These are phyloP conservation scores for Fusarium sp. DNA, from an alignment of 2,329 filamentous ascomycete genomes.

Conservation along the genomic window DNA sequence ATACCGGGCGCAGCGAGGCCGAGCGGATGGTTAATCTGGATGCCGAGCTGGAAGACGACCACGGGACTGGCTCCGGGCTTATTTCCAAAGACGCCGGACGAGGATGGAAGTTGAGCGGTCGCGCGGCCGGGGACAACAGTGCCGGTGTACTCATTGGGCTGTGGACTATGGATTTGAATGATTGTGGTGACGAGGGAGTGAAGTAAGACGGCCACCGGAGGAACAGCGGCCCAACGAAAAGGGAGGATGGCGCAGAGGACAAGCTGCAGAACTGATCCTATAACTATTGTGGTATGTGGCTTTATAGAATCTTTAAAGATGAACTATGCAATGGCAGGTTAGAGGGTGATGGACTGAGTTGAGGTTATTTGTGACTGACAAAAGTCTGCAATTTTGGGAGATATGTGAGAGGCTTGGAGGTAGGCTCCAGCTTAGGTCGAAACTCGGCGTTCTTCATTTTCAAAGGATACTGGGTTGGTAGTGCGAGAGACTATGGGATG, in stretches of 20 bases:
- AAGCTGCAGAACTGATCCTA: constrained; percentile 50
- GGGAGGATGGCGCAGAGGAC: constrained; percentile 48
- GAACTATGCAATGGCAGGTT: constrained; percentile 16
- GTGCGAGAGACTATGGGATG: too few species aligned
- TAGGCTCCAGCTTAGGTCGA: constrained; percentile 38
- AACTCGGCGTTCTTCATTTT: constrained; percentile 37
- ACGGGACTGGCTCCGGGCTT: constrained; percentile 45
- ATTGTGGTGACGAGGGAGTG: constrained; percentile 46
- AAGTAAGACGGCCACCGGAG: constrained; percentile 44
- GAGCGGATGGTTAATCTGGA: constrained; percentile 59
- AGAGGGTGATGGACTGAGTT: background rate
- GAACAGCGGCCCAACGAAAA: constrained; percentile 48
- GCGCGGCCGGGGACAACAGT: constrained; percentile 47
- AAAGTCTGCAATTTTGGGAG: constrained; percentile 15
- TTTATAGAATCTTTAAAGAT: constrained; percentile 49
- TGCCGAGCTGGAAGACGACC: constrained; percentile 57
- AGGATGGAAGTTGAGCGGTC: constrained; percentile 48
- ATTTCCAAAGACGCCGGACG: constrained; percentile 43
- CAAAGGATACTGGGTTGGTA: background rate
- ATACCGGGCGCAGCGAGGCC: constrained; percentile 58
- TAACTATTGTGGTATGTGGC: constrained; percentile 45
- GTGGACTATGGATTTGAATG: constrained; percentile 34
- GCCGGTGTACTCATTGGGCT: constrained; percentile 35
- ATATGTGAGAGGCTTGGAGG: constrained; percentile 32
- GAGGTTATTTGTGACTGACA: constrained; percentile 29